phyloP scores from a whole-genome alignment of 371 early-diverging fungal species.

The Circinella umbellata region DNA sequence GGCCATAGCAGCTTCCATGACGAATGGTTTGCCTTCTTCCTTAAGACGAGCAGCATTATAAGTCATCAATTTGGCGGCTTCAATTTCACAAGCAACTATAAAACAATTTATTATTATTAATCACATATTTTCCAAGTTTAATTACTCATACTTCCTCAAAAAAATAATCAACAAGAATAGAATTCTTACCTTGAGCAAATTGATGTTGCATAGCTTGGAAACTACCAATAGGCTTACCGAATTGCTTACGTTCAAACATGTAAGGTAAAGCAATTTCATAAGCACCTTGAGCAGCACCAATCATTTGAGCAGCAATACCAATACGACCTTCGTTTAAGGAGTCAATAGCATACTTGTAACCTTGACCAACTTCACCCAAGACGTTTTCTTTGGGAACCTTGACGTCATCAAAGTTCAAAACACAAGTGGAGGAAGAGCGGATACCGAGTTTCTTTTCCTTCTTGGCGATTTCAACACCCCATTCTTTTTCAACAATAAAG shows the following conservation, averaged over 20 bases:
- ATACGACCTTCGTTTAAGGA: constrained; percentile 98
- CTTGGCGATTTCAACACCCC: constrained; percentile 94
- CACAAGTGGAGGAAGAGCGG: constrained; percentile 94
- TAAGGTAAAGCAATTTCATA: constrained; percentile 92
- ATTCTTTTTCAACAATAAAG: constrained; percentile 94
- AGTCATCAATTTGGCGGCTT: constrained; percentile 94
- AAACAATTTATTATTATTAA: no score
- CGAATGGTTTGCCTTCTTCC: constrained; percentile 89
- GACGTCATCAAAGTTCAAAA: constrained; percentile 92
- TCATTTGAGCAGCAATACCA: constrained; percentile 98
- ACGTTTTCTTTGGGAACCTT: constrained; percentile 88
- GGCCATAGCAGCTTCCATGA: constrained; percentile 98
- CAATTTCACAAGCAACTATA: constrained; percentile 87
- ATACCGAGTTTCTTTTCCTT: constrained; percentile 98
- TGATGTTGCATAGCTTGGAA: constrained; percentile 99
- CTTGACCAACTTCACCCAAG: constrained; percentile 92
- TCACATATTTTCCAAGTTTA: no score
- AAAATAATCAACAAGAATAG: no score
- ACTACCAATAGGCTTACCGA: constrained; percentile 83
- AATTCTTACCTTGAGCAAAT: constrained; percentile 80
- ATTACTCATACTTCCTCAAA: background rate
- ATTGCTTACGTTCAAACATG: constrained; percentile 96
- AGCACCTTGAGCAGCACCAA: constrained; percentile 96
- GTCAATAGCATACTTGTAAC: constrained; percentile 98
- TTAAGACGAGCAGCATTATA: constrained; percentile 98